Percentiles rank a stretch among this genome's conserved stretches.
These are phyloP conservation scores for Chlorella sp. DNA, from an alignment of 139 green algal genomes.

Conservation along the genomic window DNA sequence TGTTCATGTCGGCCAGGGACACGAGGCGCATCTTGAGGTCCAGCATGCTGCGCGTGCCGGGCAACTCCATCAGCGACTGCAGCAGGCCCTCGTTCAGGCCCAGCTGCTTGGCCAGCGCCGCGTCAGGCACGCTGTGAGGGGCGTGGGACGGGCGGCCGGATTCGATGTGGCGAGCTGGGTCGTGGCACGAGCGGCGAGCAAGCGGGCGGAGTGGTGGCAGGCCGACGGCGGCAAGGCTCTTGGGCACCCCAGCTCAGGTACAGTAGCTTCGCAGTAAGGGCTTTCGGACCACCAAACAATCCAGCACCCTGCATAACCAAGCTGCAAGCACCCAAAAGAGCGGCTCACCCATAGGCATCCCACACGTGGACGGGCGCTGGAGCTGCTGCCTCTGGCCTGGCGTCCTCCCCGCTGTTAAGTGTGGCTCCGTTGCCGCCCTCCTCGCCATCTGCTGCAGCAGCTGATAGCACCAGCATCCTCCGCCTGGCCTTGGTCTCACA, in stretches of 20 bases:
- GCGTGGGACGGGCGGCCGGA: too few relatives aligned
- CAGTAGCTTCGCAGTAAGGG: too few relatives aligned
- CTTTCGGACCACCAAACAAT: neutral
- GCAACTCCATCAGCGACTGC: conserved; percentile 71
- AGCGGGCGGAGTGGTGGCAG: too few relatives aligned
- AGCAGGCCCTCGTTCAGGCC: conserved; percentile 68
- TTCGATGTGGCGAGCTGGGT: too few relatives aligned
- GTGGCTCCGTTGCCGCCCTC: neutral
- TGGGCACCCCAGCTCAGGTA: too few relatives aligned
- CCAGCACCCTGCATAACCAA: neutral
- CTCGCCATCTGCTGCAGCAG: neutral
- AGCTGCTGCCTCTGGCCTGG: neutral
- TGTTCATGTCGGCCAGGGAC: conserved; percentile 64
- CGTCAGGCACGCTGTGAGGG: conserved; percentile 31
- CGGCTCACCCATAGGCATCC: neutral
- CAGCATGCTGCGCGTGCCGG: conserved; percentile 61
- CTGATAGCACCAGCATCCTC: too few relatives aligned
- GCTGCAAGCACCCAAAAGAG: neutral
- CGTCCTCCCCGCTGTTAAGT: neutral
- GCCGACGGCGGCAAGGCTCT: too few relatives aligned
- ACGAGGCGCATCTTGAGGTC: conserved; percentile 58
- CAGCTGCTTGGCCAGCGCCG: conserved; percentile 43
- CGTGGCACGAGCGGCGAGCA: too few relatives aligned
- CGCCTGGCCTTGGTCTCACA: too few relatives aligned
- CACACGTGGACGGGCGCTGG: neutral